A percentile compares a stretch with the other conserved stretches of the same genome.
Conservation (phyloP, 1,139 yeast species). For the Lodderomyces parapsilosis region DNA sequence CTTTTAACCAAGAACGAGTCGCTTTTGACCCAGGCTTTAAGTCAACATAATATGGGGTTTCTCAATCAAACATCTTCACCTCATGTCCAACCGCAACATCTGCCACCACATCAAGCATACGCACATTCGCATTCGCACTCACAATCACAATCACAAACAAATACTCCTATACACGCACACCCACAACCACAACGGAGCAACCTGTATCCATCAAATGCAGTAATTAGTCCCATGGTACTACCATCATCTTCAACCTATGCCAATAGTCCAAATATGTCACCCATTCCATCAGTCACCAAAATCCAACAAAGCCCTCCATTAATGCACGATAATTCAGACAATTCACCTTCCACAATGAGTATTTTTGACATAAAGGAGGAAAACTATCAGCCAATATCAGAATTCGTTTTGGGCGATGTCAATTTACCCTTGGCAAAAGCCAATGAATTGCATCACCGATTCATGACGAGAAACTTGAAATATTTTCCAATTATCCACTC, state of each 20-base stretch:
- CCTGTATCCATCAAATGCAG: conserved; percentile 19
- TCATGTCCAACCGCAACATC: conserved; percentile 3
- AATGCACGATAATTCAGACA: conserved; percentile 23
- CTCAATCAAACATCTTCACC: conserved; percentile 16
- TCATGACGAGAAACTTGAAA: conserved; percentile 67
- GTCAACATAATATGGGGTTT: conserved; percentile 37
- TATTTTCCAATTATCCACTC: conserved; percentile 78
- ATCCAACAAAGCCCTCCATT: conserved; percentile 12
- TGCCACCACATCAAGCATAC: conserved; percentile 4
- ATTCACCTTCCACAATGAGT: conserved; percentile 22
- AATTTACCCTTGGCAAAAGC: conserved; percentile 66
- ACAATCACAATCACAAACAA: not conserved
- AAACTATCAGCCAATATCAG: conserved; percentile 27
- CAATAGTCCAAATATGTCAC: conserved; percentile 11
- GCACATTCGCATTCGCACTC: conserved; percentile 7
- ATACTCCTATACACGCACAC: conserved; percentile 1
- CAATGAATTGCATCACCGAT: conserved; percentile 65
- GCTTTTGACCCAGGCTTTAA: conserved; percentile 62
- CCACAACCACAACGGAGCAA: conserved; percentile 8
- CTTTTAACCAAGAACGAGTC: conserved; percentile 70
- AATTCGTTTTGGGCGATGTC: conserved; percentile 75
- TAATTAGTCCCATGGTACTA: conserved; percentile 9
- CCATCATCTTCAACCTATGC: conserved; percentile 1
- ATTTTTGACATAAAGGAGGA: conserved; percentile 9
- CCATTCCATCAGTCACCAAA: conserved; percentile 10